Evolutionary conservation across 2,329 filamentous ascomycete species (phyloP).

Genomic region (Esteya vermicola): DNA sequence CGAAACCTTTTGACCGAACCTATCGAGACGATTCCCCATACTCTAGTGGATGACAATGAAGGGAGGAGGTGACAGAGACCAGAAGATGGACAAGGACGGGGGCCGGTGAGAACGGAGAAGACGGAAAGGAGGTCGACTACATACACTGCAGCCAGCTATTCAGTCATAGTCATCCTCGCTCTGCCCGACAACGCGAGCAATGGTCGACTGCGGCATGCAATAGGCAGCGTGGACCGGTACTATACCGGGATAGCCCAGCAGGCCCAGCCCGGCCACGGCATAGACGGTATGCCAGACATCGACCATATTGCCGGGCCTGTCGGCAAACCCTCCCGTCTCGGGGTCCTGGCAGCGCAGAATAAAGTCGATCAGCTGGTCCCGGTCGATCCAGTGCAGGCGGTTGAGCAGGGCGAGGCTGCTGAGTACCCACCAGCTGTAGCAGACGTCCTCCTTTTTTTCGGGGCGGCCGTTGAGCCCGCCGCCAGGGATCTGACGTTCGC

Average conservation of each 20-base stretch:
- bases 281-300: conserved; percentile 96
- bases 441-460: conserved; percentile 92
- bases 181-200: conserved; percentile 38
- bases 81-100: too few relatives aligned
- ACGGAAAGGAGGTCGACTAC: too few relatives aligned
- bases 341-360: conserved; percentile 82
- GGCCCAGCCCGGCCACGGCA: conserved; percentile 72
- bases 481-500: conserved; percentile 75
- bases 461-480: conserved; percentile 89
- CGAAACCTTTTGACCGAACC: too few relatives aligned
- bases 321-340: conserved; percentile 72
- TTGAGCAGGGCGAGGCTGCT: conserved; percentile 84
- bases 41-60: too few relatives aligned
- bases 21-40: too few relatives aligned
- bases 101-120: too few relatives aligned
- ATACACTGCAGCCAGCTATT: not conserved
- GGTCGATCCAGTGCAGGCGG: conserved; percentile 85
- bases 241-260: conserved; percentile 64
- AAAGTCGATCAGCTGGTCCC: conserved; percentile 61
- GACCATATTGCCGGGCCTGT: conserved; percentile 85
- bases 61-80: too few relatives aligned
- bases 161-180: not conserved
- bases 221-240: conserved; percentile 79
- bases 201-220: conserved; percentile 60
- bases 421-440: conserved; percentile 98